Evolutionary conservation across 805 yeast genomes (phyloP), one percentile per base, ranked within the genome.

Genomic region (Lipomyces kockii): DNA sequence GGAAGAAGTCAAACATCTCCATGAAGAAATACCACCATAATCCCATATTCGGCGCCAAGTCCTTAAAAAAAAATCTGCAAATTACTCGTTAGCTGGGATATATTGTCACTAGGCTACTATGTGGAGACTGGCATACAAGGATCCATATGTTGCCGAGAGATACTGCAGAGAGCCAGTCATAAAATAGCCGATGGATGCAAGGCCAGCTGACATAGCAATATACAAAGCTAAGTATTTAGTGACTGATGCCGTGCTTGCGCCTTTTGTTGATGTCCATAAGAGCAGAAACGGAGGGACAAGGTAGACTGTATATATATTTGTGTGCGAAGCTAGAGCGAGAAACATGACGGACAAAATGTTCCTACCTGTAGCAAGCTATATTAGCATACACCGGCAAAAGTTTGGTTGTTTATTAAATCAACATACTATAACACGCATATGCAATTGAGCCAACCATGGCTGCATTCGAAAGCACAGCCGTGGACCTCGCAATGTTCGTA

Each of bases 1-100:
- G 84, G 82, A 94, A 95, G 76, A 87, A 90, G 64, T 89, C 95
- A 79, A 95, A 95, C 86, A 95, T 90, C 78, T 95, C 99, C 54
- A 94, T 90, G 81, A 95, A 95, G 74, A 93, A 87, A 80, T 95
- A 95, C 99, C 99, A 95, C 99, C 99, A 95, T 25, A 95, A 81
- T 0, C 99, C 99, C 71, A 95, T 78, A 78, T 95, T 95, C 34
- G 99, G 99, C 4, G 88, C 83, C 68, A 92, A 86, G 70, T 91
- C 93, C 51, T 83, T 83, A 73, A 91, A 88, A 29, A 81, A 80
- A 5, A 91, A 75, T 5, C 85, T 78, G 2, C 86, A 20, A 39
- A 20, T 2, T n/a, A 22, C 11, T 43, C 20, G 49, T 43, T 43
- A 43, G 49, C 20, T 43, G 14, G 14, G 49, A 43, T 17, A 43